phyloP scores from a whole-genome alignment of 176 grass and related monocot species.

The Pontederia paniculata region DNA sequence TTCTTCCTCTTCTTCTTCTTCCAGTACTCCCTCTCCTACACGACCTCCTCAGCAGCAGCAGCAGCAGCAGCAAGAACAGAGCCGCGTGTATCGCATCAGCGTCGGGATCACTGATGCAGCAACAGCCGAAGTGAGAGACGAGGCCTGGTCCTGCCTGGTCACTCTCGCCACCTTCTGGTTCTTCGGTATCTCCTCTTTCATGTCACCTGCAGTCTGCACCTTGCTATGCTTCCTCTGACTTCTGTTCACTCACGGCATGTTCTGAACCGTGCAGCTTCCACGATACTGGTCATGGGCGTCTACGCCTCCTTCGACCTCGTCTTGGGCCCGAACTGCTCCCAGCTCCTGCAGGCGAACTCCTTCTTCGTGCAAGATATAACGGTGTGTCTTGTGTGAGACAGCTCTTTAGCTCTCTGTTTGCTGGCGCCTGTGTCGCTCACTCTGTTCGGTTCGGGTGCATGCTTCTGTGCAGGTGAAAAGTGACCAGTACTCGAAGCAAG shows the following conservation, averaged over 20 bases:
- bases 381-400: slow-evolving; percentile 20
- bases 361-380: slow-evolving; percentile 32
- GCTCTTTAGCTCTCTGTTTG: background rate
- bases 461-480: slow-evolving; percentile 26
- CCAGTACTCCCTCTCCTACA: too few species aligned
- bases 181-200: slow-evolving; percentile 25
- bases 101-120: background rate
- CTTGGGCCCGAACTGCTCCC: slow-evolving; percentile 37
- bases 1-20: too few species aligned
- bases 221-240: background rate
- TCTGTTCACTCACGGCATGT: background rate
- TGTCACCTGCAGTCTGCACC: background rate
- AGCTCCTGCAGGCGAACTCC: slow-evolving; percentile 37
- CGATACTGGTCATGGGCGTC: slow-evolving; percentile 38
- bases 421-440: background rate
- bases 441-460: background rate
- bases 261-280: slow-evolving; percentile 25
- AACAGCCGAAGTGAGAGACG: slow-evolving; percentile 15
- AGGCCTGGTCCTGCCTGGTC: slow-evolving; percentile 33
- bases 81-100: slow-evolving; percentile 4
- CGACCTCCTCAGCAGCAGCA: too few species aligned
- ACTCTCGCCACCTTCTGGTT: slow-evolving; percentile 34
- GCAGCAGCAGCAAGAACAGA: background rate
- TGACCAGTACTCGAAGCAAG: slow-evolving; percentile 11
- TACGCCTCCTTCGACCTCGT: slow-evolving; percentile 33